phyloP scores from a whole-genome alignment of 169 alveolate species.

The Cytauxzoon felis region DNA sequence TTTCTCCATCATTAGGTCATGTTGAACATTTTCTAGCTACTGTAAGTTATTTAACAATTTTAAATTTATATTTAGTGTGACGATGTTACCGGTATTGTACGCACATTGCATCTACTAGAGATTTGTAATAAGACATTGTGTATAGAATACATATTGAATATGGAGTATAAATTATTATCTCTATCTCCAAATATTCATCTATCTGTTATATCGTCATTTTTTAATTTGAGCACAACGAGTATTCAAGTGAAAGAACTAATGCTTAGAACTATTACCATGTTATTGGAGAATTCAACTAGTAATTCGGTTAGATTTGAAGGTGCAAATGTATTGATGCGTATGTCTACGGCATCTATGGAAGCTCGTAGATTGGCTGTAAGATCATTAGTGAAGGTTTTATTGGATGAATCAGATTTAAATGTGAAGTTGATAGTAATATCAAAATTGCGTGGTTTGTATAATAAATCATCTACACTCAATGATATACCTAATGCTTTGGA shows the following conservation, averaged over 20 bases:
- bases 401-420: slow-evolving; percentile 88
- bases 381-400: slow-evolving; percentile 80
- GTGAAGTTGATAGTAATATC: slow-evolving; percentile 77
- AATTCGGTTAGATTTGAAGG: slow-evolving; percentile 44
- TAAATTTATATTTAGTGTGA: slow-evolving; percentile 67
- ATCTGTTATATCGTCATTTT: slow-evolving; percentile 18
- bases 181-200: slow-evolving; percentile 63
- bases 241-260: slow-evolving; percentile 9
- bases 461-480: slow-evolving; percentile 52
- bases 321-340: slow-evolving; percentile 8
- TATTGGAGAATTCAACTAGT: slow-evolving; percentile 44
- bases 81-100: slow-evolving; percentile 87
- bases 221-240: slow-evolving; percentile 1
- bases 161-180: slow-evolving; percentile 61
- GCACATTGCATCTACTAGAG: slow-evolving; percentile 85
- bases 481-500: slow-evolving; percentile 78
- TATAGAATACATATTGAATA: slow-evolving; percentile 76
- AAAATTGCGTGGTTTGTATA: slow-evolving; percentile 55
- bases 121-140: slow-evolving; percentile 84
- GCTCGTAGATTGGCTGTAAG: slow-evolving; percentile 80
- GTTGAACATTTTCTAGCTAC: slow-evolving; percentile 51
- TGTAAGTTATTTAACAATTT: slow-evolving; percentile 26
- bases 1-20: slow-evolving; percentile 79
- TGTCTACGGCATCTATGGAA: slow-evolving; percentile 51
- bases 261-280: slow-evolving; percentile 43